A percentile compares a stretch with the other conserved stretches of the same genome.
phyloP scores from a whole-genome alignment of 2,329 filamentous ascomycete genomes.

The Diaporthe humulicola region DNA sequence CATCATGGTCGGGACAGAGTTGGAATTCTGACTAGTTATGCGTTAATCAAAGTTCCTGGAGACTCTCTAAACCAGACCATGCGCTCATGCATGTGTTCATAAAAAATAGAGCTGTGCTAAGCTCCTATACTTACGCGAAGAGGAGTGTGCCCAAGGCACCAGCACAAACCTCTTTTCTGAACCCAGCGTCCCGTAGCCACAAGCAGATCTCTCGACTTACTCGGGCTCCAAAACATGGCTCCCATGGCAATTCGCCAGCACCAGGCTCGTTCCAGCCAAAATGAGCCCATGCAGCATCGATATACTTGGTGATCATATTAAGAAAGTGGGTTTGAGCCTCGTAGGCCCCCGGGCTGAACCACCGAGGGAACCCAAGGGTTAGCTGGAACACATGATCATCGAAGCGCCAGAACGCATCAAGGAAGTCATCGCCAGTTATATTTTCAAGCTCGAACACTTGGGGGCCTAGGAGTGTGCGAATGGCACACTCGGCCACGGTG shows the following conservation, averaged over 20 bases:
- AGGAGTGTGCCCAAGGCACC: slow-evolving; percentile 22
- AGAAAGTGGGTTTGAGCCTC: slow-evolving; percentile 34
- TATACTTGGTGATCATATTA: slow-evolving; percentile 20
- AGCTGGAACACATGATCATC: slow-evolving; percentile 38
- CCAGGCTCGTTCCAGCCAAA: slow-evolving; percentile 39
- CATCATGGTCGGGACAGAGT: slow-evolving; percentile 40
- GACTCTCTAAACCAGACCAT: neutral
- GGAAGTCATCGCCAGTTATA: slow-evolving; percentile 36
- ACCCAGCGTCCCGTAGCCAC: slow-evolving; percentile 33
- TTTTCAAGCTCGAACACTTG: slow-evolving; percentile 35
- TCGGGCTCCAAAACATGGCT: slow-evolving; percentile 41
- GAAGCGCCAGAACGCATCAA: slow-evolving; percentile 42
- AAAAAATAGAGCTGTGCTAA: neutral
- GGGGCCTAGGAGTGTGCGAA: neutral
- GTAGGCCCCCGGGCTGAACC: slow-evolving; percentile 38
- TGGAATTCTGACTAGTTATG: slow-evolving; percentile 32
- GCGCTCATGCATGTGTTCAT: neutral
- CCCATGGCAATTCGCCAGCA: slow-evolving; percentile 39
- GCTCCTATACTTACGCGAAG: slow-evolving; percentile 23
- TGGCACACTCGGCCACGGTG: slow-evolving; percentile 28
- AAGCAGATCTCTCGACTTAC: slow-evolving; percentile 32
- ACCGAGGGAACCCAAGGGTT: slow-evolving; percentile 37
- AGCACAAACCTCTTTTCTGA: neutral
- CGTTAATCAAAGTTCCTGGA: neutral
- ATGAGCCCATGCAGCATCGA: neutral